These are phyloP conservation scores for Termitomyces titanicus DNA, from an alignment of 768 basidiomycete species.

Conservation along the genomic window DNA sequence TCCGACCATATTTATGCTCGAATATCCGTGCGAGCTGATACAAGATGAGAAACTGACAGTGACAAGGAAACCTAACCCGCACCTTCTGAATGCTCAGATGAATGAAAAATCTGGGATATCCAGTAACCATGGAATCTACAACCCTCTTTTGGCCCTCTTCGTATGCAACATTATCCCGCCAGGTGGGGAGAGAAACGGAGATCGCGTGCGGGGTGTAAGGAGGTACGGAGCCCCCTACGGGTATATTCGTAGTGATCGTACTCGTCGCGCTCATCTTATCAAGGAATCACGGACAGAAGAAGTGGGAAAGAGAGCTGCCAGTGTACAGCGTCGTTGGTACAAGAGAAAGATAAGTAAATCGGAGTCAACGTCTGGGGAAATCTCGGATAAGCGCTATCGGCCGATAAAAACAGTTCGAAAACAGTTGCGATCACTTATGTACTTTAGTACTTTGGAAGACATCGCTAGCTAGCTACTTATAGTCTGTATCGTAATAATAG, in stretches of 20 bases:
- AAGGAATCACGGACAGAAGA: background rate
- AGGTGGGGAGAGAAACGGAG: conserved; percentile 91
- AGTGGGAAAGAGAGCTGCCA: too few relatives aligned
- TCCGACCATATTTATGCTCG: conserved; percentile 70
- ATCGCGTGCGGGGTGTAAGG: conserved; percentile 83
- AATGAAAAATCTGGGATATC: conserved; percentile 95
- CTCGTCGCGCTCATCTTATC: conserved; percentile 12
- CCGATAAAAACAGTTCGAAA: too few relatives aligned
- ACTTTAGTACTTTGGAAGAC: too few relatives aligned
- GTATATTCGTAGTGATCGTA: conserved; percentile 19
- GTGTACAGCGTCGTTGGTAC: background rate
- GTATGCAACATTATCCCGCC: conserved; percentile 88
- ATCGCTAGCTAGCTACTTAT: too few relatives aligned
- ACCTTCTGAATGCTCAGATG: conserved; percentile 85
- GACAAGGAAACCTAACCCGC: conserved; percentile 4
- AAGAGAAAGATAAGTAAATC: background rate
- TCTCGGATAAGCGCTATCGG: background rate
- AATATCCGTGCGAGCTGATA: conserved; percentile 74
- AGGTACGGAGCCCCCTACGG: conserved; percentile 54
- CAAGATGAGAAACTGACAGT: background rate
- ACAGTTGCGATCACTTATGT: background rate
- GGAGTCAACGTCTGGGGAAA: too few relatives aligned
- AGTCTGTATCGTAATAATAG: too few relatives aligned
- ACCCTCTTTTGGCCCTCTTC: conserved; percentile 87
- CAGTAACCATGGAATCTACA: conserved; percentile 74